A percentile compares a stretch with the other conserved stretches of the same genome.
phyloP scores from a whole-genome alignment of 2,329 filamentous ascomycete genomes.

The Colletotrichum tropicicola region DNA sequence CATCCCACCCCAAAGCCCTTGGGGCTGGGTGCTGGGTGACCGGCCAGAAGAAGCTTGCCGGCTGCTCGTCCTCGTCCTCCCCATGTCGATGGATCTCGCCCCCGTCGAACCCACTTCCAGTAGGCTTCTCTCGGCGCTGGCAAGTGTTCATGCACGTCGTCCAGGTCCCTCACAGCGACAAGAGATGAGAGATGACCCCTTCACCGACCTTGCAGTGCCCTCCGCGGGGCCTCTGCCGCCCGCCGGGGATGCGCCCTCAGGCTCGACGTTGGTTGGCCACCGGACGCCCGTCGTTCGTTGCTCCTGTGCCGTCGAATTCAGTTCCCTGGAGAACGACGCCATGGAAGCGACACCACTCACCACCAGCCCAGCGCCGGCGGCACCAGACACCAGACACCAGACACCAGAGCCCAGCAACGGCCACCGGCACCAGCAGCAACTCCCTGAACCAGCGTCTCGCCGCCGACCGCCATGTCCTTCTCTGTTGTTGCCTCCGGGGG shows the following conservation, averaged over 20 bases:
- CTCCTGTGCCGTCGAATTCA: slow-evolving; percentile 3
- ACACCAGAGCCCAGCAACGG: neutral
- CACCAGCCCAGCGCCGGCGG: neutral
- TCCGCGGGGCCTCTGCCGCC: slow-evolving; percentile 14
- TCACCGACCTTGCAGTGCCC: slow-evolving; percentile 32
- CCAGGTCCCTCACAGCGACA: slow-evolving; percentile 10
- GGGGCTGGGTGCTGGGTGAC: neutral
- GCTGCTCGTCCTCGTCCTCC: neutral
- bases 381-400: neutral
- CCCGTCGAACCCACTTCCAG: slow-evolving; percentile 19
- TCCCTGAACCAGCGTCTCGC: slow-evolving; percentile 18
- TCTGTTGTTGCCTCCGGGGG: neutral
- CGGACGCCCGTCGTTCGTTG: neutral
- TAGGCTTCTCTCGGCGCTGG: slow-evolving; percentile 20
- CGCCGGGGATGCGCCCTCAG: neutral
- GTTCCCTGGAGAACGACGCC: neutral
- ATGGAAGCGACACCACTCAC: neutral
- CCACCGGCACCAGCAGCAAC: neutral
- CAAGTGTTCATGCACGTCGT: slow-evolving; percentile 33
- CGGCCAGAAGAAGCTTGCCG: neutral
- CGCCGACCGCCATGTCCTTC: neutral
- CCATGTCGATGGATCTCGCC: slow-evolving; percentile 25
- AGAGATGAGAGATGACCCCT: slow-evolving; percentile 19
- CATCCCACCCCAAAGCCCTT: neutral
- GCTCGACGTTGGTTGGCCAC: slow-evolving; percentile 10